Percentiles rank a stretch among this genome's conserved stretches.
Evolutionary conservation across 305 asterid genomes (phyloP).

Genomic region (Fraxinus greggii): DNA sequence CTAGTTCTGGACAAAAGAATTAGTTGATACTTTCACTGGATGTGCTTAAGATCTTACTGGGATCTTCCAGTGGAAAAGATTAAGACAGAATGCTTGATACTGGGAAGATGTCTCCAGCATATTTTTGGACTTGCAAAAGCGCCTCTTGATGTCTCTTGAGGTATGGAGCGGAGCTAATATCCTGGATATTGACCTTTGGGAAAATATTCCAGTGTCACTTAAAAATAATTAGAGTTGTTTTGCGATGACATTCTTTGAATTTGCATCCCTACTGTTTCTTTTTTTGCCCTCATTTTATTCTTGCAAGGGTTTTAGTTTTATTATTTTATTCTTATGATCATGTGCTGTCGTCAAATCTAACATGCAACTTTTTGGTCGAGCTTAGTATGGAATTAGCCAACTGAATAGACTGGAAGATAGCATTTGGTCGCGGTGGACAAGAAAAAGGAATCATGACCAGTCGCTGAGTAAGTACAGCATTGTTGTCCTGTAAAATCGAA

Average conservation of each 20-base stretch:
- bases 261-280: neutral
- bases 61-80: neutral
- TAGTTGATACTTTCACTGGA: neutral
- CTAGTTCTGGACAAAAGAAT: neutral
- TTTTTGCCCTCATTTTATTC: neutral
- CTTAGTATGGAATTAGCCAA: slow-evolving; percentile 86
- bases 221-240: neutral
- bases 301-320: neutral
- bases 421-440: slow-evolving; percentile 88
- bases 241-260: neutral
- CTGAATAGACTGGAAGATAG: slow-evolving; percentile 88
- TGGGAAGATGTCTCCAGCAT: neutral
- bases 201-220: neutral
- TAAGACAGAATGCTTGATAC: neutral
- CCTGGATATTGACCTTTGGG: neutral
- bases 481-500: neutral
- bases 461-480: slow-evolving; percentile 44
- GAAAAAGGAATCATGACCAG: slow-evolving; percentile 44
- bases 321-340: neutral
- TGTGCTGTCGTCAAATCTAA: slow-evolving; percentile 30
- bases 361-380: slow-evolving; percentile 28
- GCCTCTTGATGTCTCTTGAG: neutral
- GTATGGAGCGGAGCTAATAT: neutral
- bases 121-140: neutral
- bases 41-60: neutral